phyloP scores from a whole-genome alignment of 1,139 yeast genomes.

The Diutina pseudorugosa region DNA sequence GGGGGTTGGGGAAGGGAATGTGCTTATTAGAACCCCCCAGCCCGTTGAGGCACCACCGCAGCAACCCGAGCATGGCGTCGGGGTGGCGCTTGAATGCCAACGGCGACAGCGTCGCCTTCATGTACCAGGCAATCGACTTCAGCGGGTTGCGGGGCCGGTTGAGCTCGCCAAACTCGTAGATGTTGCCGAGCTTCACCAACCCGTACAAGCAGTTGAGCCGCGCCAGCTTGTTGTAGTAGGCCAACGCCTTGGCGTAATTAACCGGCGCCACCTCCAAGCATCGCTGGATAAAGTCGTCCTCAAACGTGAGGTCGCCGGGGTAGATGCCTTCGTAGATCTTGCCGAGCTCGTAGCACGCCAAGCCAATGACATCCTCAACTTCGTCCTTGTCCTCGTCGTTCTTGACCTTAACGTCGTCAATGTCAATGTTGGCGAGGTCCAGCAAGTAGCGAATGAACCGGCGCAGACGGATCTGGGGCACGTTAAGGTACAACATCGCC shows the following conservation, averaged over 20 bases:
- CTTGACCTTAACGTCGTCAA: background rate
- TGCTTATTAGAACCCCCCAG: conserved; percentile 41
- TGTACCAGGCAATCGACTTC: conserved; percentile 83
- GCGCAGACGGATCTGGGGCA: conserved; percentile 22
- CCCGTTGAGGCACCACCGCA: conserved; percentile 90
- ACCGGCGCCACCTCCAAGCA: conserved; percentile 30
- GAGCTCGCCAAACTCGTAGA: conserved; percentile 77
- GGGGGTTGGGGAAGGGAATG: conserved; percentile 56
- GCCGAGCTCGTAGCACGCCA: conserved; percentile 45
- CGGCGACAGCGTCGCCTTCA: conserved; percentile 57
- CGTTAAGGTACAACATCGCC: conserved; percentile 26
- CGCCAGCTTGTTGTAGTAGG: conserved; percentile 68
- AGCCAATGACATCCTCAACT: conserved; percentile 29
- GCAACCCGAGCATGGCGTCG: conserved; percentile 78
- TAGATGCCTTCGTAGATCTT: conserved; percentile 57
- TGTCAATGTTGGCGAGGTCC: conserved; percentile 3
- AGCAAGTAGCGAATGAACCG: conserved; percentile 8
- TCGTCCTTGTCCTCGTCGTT: conserved; percentile 29
- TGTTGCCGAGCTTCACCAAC: conserved; percentile 75
- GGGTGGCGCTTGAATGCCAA: conserved; percentile 53
- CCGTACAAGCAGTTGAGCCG: conserved; percentile 66
- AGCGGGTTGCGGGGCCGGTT: conserved; percentile 55
- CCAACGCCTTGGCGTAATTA: conserved; percentile 49
- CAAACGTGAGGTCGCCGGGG: conserved; percentile 30
- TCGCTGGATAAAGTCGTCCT: conserved; percentile 24